Conservation (phyloP, 2,329 filamentous ascomycete genomes). For the Ophiostoma populinum region DNA sequence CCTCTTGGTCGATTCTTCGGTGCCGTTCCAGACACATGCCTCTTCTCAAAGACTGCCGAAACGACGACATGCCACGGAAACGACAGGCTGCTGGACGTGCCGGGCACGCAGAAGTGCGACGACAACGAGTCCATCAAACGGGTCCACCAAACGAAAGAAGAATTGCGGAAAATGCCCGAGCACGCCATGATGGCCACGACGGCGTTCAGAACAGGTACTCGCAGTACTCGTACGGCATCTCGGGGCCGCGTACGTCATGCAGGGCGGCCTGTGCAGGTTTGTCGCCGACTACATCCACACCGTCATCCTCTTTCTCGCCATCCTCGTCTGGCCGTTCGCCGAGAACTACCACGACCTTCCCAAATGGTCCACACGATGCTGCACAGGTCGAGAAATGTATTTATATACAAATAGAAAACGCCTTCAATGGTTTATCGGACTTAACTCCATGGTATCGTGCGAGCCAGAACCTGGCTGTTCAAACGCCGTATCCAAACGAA, state of each 20-base stretch:
- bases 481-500: too few relatives aligned
- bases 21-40: not conserved
- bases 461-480: too few relatives aligned
- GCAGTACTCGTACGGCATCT: slow-evolving; percentile 24
- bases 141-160: too few relatives aligned
- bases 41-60: not conserved
- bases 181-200: slow-evolving; percentile 22
- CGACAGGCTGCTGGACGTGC: slow-evolving; percentile 8
- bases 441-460: too few relatives aligned
- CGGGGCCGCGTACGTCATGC: slow-evolving; percentile 22
- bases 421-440: too few relatives aligned
- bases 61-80: slow-evolving; percentile 4
- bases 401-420: slow-evolving; percentile 4
- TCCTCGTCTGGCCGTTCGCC: slow-evolving; percentile 22
- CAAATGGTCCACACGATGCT: not conserved
- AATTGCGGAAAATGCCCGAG: too few relatives aligned
- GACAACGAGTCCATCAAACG: slow-evolving; percentile 4
- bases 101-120: slow-evolving; percentile 9
- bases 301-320: slow-evolving; percentile 21
- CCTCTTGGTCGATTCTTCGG: too few relatives aligned
- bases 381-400: not conserved
- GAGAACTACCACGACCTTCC: slow-evolving; percentile 16
- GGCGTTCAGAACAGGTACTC: slow-evolving; percentile 22
- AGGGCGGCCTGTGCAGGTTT: slow-evolving; percentile 22
- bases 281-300: slow-evolving; percentile 25